Percentiles rank a stretch among this genome's conserved stretches.
Evolutionary conservation across 139 green algal genomes (phyloP).

Genomic region (Ulvella scutata): DNA sequence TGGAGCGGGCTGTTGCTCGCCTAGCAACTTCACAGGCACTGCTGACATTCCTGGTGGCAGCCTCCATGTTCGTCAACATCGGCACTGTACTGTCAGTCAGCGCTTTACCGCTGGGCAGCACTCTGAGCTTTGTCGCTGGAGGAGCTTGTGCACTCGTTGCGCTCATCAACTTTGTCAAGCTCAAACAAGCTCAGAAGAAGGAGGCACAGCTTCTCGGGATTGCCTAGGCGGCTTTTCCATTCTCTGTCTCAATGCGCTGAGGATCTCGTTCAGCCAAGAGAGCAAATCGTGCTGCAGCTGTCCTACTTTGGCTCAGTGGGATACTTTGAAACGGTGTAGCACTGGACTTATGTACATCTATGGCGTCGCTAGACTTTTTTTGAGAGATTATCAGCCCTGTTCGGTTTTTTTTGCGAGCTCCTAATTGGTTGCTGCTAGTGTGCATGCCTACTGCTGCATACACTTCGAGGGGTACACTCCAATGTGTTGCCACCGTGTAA

Average conservation of each 20-base stretch:
- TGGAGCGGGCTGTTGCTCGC: conserved; percentile 75
- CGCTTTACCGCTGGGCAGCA: conserved; percentile 29
- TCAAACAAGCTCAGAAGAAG: conserved; percentile 12
- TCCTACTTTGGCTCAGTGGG: too few species aligned
- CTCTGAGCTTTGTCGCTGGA: conserved; percentile 44
- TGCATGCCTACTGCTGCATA: too few species aligned
- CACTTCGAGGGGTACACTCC: too few species aligned
- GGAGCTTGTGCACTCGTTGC: conserved; percentile 26
- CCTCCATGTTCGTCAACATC: conserved; percentile 80
- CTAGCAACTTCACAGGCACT: conserved; percentile 22
- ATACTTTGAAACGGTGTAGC: too few species aligned
- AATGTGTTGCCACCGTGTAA: too few species aligned
- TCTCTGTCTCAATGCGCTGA: neutral
- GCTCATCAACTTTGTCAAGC: conserved; percentile 37
- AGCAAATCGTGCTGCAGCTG: too few species aligned
- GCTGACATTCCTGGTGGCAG: conserved; percentile 27
- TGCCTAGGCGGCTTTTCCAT: neutral
- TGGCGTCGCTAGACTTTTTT: too few species aligned
- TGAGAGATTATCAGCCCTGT: too few species aligned
- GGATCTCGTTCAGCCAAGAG: neutral
- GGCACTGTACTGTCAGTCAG: conserved; percentile 68
- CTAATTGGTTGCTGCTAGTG: too few species aligned
- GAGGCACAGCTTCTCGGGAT: neutral
- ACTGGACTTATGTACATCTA: too few species aligned
- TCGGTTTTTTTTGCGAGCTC: too few species aligned